Conservation (phyloP, 2,329 filamentous ascomycete species). For the Calonectria henricotiae region DNA sequence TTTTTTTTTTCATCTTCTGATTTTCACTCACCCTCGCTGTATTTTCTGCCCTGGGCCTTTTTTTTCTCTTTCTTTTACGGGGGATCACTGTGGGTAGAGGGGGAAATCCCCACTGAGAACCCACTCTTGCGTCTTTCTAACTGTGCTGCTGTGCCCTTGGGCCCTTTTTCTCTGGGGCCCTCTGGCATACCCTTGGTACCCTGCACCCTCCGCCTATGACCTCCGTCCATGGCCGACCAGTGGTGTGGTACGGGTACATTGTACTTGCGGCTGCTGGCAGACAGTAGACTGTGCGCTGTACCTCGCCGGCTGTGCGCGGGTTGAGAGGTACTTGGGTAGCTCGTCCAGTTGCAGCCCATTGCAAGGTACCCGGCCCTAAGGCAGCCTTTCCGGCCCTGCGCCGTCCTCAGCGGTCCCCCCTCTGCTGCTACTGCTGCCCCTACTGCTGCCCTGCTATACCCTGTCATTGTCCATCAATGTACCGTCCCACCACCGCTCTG, state of each 20-base stretch:
- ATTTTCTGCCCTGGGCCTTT: slow-evolving; percentile 5
- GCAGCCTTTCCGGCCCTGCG: slow-evolving; percentile 24
- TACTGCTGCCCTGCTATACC: slow-evolving; percentile 6
- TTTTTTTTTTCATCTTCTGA: not conserved
- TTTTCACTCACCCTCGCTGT: not conserved
- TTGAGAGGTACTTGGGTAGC: slow-evolving; percentile 29
- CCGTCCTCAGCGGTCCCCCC: slow-evolving; percentile 13
- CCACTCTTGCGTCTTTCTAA: slow-evolving; percentile 17
- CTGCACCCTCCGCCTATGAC: slow-evolving; percentile 14
- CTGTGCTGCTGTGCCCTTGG: slow-evolving; percentile 13
- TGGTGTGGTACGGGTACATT: slow-evolving; percentile 21
- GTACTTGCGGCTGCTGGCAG: slow-evolving; percentile 25
- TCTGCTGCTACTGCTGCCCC: not conserved
- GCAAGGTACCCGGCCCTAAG: slow-evolving; percentile 36
- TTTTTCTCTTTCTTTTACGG: slow-evolving; percentile 12
- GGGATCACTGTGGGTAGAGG: slow-evolving; percentile 16
- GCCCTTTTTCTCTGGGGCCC: slow-evolving; percentile 1
- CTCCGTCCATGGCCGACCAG: not conserved
- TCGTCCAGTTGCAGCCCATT: slow-evolving; percentile 27
- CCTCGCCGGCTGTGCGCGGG: slow-evolving; percentile 23
- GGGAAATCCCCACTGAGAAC: slow-evolving; percentile 14
- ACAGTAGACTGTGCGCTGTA: slow-evolving; percentile 10
- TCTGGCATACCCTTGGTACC: not conserved
- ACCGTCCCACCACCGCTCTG: slow-evolving; percentile 25
- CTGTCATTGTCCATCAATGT: slow-evolving; percentile 20